A percentile compares a stretch with the other conserved stretches of the same genome.
Evolutionary conservation across 2,329 filamentous ascomycete genomes (phyloP).

Genomic region (Aspergillus unguis): DNA sequence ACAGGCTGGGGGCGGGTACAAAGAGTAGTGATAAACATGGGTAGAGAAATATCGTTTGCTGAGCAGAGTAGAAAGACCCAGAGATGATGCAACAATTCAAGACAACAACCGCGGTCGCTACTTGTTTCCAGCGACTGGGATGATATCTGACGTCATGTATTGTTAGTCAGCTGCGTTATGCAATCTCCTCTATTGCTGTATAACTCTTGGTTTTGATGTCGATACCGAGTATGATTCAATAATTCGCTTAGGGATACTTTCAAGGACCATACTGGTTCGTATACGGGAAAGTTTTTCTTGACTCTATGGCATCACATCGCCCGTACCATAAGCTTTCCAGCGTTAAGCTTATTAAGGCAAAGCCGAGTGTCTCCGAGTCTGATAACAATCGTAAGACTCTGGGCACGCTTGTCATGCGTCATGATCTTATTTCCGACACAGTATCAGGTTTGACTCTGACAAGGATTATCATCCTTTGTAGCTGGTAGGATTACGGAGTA

Average conservation of each 20-base stretch:
- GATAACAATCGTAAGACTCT: not conserved
- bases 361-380: constrained; percentile 1
- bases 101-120: not conserved
- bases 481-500: not conserved
- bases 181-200: too few relatives aligned
- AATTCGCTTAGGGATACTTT: too few relatives aligned
- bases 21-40: not conserved
- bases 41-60: not conserved
- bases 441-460: not conserved
- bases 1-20: not conserved
- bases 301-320: not conserved
- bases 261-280: too few relatives aligned
- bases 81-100: constrained; percentile 4
- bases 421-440: not conserved
- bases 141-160: not conserved
- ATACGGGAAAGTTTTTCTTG: too few relatives aligned
- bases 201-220: too few relatives aligned
- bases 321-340: not conserved
- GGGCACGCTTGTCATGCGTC: constrained; percentile 4
- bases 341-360: constrained; percentile 1
- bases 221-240: too few relatives aligned
- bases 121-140: not conserved
- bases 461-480: not conserved
- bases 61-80: not conserved
- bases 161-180: too few relatives aligned